phyloP scores from a whole-genome alignment of 805 yeast genomes.

The Teunomyces panamensis region DNA sequence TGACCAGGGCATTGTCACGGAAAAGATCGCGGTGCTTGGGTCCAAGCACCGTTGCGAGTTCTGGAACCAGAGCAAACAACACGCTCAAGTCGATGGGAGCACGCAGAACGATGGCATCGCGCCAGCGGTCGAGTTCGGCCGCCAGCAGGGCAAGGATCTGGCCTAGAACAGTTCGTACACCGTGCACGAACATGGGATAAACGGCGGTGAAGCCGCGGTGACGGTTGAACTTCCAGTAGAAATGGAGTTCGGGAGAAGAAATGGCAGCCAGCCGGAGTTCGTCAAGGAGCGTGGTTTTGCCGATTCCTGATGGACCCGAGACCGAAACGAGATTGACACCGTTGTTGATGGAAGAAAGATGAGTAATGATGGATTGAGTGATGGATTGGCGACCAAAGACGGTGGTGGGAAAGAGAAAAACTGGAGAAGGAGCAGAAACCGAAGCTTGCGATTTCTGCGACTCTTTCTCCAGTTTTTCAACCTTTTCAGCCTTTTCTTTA shows the following conservation, averaged over 20 bases:
- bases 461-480: conserved; percentile 4
- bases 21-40: conserved; percentile 26
- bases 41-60: conserved; percentile 42
- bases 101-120: conserved; percentile 35
- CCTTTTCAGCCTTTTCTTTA: too few species aligned
- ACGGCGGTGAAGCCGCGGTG: conserved; percentile 28
- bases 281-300: conserved; percentile 42
- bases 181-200: conserved; percentile 34
- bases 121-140: conserved; percentile 36
- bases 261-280: conserved; percentile 36
- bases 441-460: too few species aligned
- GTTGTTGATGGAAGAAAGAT: not conserved
- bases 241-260: conserved; percentile 26
- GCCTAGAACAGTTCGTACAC: conserved; percentile 35
- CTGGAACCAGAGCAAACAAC: conserved; percentile 43
- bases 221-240: conserved; percentile 30
- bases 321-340: conserved; percentile 16
- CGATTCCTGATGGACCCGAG: conserved; percentile 44
- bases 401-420: too few species aligned
- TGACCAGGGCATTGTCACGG: conserved; percentile 19
- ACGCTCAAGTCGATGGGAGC: conserved; percentile 42
- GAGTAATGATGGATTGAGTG: not conserved
- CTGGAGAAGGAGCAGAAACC: too few species aligned
- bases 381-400: too few species aligned
- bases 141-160: conserved; percentile 41